phyloP scores from a whole-genome alignment of 768 basidiomycete genomes.

The Tylopilus balloui region DNA sequence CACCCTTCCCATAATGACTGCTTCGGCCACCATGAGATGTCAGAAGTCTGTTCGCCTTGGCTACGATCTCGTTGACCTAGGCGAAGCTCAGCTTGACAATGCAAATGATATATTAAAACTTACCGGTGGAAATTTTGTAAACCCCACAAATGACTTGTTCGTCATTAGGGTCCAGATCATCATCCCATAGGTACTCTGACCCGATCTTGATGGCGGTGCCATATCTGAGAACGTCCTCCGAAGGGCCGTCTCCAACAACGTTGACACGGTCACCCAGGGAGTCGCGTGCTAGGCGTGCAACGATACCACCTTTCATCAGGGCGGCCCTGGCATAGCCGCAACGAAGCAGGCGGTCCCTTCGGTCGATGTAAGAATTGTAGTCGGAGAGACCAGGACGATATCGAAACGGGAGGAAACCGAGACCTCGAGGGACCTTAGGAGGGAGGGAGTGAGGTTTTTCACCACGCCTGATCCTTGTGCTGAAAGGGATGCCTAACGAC shows the following conservation, averaged over 20 bases:
- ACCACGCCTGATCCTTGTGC: too few species aligned
- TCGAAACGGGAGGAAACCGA: too few species aligned
- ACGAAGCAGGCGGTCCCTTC: too few species aligned
- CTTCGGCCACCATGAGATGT: conserved; percentile 8
- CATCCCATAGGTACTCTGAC: not conserved
- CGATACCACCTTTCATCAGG: too few species aligned
- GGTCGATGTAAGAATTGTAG: too few species aligned
- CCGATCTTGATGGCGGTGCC: not conserved
- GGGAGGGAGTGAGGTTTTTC: too few species aligned
- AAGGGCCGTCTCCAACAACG: not conserved
- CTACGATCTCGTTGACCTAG: not conserved
- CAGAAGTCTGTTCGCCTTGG: not conserved
- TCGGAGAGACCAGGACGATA: too few species aligned
- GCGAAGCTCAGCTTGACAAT: not conserved
- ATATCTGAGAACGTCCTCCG: not conserved
- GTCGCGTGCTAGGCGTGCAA: too few species aligned
- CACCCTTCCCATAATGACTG: not conserved
- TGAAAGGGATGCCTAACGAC: too few species aligned
- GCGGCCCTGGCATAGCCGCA: too few species aligned
- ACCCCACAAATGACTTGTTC: conserved; percentile 4
- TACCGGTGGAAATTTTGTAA: not conserved
- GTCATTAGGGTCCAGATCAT: not conserved
- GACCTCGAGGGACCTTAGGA: too few species aligned
- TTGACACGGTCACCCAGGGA: not conserved
- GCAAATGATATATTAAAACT: not conserved